phyloP scores from a whole-genome alignment of 2,329 filamentous ascomycete species.

The Cytospora schulzeri region DNA sequence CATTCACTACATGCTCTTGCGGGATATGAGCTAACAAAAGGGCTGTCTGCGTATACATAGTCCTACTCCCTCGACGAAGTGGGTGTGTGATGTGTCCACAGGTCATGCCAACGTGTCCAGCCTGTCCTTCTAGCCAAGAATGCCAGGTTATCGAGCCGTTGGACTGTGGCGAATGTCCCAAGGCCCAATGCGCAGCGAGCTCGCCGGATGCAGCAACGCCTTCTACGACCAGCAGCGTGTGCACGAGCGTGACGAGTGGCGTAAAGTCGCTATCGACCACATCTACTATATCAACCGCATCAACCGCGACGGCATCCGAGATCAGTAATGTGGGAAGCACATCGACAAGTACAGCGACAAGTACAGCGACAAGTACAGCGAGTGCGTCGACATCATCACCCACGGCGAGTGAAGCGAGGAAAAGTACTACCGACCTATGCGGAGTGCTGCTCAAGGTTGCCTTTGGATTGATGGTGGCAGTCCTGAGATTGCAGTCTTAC shows the following conservation, averaged over 20 bases:
- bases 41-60: neutral
- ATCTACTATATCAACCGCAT: neutral
- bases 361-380: neutral
- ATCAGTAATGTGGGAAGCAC: neutral
- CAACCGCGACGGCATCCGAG: neutral
- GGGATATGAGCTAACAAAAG: neutral
- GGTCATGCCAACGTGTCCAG: neutral
- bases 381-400: neutral
- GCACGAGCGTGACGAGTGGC: neutral
- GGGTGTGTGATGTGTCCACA: neutral
- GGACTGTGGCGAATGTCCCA: neutral
- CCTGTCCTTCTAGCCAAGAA: neutral
- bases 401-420: neutral
- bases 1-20: too few relatives aligned
- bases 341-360: too few relatives aligned
- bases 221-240: neutral
- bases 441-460: neutral
- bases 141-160: neutral
- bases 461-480: neutral
- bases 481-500: neutral
- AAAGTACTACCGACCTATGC: neutral
- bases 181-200: neutral
- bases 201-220: neutral
- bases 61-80: neutral
- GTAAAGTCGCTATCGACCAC: neutral